Base-by-base conservation (phyloP, 2,329 filamentous ascomycete species). In the Calonectria hawksworthii region DNA sequence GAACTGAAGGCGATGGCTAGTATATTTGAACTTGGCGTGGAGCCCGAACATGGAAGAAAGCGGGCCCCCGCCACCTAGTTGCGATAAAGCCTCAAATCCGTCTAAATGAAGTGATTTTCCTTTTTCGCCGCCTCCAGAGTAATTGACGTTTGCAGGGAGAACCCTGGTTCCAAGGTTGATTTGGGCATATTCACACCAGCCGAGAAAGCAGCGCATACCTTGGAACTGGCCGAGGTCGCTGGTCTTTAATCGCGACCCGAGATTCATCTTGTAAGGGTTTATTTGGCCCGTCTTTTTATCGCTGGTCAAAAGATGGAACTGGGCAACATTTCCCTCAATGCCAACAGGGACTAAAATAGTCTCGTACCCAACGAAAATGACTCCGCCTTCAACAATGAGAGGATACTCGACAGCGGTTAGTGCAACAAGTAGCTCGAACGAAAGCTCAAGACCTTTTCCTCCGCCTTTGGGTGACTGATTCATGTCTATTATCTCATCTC, bases 131-230 rank as follows among this genome's bases (percentile, higher is more conserved):
- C 54, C 54, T 7, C 54, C 54, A 14, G 54, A 59, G 54, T 59
- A 59, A 3, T 9, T 3, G n/a, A 59, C 18, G 8, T 36, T 36
- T 36, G 54, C 54, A 1, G 30, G 5, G 3, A 59, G 14, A 21
- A 18, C 18, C 10, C 8, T n/a, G 8, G 61, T 47, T 7, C 61
- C 61, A 2, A 64, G 38, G 13, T 64, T 64, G 23, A 64, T 44
- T 23, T 64, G 61, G 5, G 23, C 61, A 38, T n/a, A 44, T 21
- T 47, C 36, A 14, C 61, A 64, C 61, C 61, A 64, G 10, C 61
- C 61, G 18, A 64, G 61, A 21, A 64, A 64, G 26, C 61, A 64
- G 4, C 61, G 61, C 61, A 28, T 64, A 26, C 6, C n/a, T 6
- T 47, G 61, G 16, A 64, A 47, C 26, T 44, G 61, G 21, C 23